Percentiles rank a stretch among this genome's conserved stretches.
These are phyloP conservation scores for Isatis lusitanica DNA, from an alignment of 441 rosid species.

Conservation along the genomic window DNA sequence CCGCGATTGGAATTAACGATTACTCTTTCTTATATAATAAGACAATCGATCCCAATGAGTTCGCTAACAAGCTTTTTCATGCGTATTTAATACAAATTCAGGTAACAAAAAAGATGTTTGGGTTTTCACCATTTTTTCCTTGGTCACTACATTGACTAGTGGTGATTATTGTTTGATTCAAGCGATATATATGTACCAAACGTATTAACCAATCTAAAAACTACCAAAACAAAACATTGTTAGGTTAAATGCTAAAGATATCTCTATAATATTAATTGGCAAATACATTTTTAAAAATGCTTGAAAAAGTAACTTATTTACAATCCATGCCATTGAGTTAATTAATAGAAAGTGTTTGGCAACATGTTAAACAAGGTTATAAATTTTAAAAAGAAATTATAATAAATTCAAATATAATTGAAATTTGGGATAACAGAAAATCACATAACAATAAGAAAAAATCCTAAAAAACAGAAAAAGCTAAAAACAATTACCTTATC, in stretches of 20 bases:
- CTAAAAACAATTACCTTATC: no score
- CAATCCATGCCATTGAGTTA: no score
- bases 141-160: not conserved
- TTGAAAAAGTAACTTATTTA: no score
- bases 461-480: no score
- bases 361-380: no score
- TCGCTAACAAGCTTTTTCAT: slow-evolving; percentile 23
- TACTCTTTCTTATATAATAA: slow-evolving; percentile 6
- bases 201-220: not conserved
- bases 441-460: no score
- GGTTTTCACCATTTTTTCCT: not conserved
- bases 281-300: no score
- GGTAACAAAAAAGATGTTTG: not conserved
- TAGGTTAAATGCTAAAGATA: not conserved
- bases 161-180: not conserved
- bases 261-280: no score
- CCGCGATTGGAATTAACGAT: slow-evolving; percentile 27
- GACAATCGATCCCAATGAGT: not conserved
- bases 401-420: no score
- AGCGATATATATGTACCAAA: not conserved
- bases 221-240: not conserved
- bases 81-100: slow-evolving; percentile 12
- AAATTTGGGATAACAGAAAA: no score
- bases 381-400: no score
- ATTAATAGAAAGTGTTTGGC: no score